Conservation (phyloP, 1,139 yeast species). For the Protomyces lactucae-debilis region DNA sequence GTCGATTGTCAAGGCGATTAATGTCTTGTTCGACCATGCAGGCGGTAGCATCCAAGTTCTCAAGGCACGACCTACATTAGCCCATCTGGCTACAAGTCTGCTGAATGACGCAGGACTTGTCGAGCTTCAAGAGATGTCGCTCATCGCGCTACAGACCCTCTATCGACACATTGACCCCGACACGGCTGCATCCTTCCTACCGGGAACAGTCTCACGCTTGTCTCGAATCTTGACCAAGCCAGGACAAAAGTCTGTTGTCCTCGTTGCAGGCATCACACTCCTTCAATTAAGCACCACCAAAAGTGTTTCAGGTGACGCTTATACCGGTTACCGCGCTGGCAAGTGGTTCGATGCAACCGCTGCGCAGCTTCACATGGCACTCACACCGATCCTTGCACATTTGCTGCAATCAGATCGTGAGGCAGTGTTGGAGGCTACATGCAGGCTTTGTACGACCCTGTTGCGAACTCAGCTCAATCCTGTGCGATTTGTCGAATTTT, state of each 20-base stretch:
- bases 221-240: neutral
- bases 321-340: constrained; percentile 3
- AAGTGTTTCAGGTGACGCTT: neutral
- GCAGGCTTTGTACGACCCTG: neutral
- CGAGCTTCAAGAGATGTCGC: neutral
- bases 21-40: constrained; percentile 5
- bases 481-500: constrained; percentile 5
- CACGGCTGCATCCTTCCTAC: constrained; percentile 11
- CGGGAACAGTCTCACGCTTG: constrained; percentile 17
- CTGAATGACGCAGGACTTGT: neutral
- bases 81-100: neutral
- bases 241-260: neutral
- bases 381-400: constrained; percentile 9
- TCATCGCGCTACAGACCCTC: neutral
- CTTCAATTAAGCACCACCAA: neutral
- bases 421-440: neutral
- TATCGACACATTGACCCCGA: constrained; percentile 3
- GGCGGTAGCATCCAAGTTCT: neutral
- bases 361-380: constrained; percentile 9
- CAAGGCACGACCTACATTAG: constrained; percentile 14
- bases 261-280: neutral
- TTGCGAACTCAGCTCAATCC: neutral
- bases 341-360: constrained; percentile 11
- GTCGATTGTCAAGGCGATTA: neutral
- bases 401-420: neutral